Conservation (phyloP, 176 grass and related monocot species). For the Pontederia crassipes region DNA sequence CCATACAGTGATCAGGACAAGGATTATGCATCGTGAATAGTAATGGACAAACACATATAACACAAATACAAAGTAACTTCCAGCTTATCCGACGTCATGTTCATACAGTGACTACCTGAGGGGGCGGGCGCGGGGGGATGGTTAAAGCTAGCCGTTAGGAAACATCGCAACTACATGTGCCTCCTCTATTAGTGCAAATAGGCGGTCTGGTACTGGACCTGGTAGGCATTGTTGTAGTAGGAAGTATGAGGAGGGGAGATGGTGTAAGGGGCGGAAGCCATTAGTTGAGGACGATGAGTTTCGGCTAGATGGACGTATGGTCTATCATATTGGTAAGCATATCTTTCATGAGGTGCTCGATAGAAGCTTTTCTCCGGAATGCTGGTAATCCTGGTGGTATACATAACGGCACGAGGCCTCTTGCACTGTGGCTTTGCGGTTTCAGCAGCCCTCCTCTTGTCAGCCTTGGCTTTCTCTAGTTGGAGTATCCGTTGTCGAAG, state of each 20-base stretch:
- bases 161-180: slow-evolving; percentile 17
- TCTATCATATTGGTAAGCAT: background rate
- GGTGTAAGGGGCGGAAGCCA: slow-evolving; percentile 40
- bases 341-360: slow-evolving; percentile 46
- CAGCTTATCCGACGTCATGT: too few species aligned
- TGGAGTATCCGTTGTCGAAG: slow-evolving; percentile 68
- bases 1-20: too few species aligned
- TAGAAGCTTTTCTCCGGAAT: slow-evolving; percentile 77
- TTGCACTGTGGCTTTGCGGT: slow-evolving; percentile 83
- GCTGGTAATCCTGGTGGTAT: slow-evolving; percentile 35
- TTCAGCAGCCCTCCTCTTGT: slow-evolving; percentile 84
- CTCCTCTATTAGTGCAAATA: slow-evolving; percentile 73
- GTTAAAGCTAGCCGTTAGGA: slow-evolving; percentile 24
- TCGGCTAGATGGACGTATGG: slow-evolving; percentile 45
- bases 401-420: slow-evolving; percentile 51
- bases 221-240: slow-evolving; percentile 82
- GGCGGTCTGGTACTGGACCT: slow-evolving; percentile 60
- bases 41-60: too few species aligned
- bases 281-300: slow-evolving; percentile 44
- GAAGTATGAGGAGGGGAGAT: slow-evolving; percentile 48
- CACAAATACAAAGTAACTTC: too few species aligned
- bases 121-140: background rate
- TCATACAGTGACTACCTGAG: background rate
- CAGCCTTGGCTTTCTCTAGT: slow-evolving; percentile 95
- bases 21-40: too few species aligned